Evolutionary conservation across 2,329 filamentous ascomycete genomes (phyloP).

Genomic region (Neofusicoccum sp.): DNA sequence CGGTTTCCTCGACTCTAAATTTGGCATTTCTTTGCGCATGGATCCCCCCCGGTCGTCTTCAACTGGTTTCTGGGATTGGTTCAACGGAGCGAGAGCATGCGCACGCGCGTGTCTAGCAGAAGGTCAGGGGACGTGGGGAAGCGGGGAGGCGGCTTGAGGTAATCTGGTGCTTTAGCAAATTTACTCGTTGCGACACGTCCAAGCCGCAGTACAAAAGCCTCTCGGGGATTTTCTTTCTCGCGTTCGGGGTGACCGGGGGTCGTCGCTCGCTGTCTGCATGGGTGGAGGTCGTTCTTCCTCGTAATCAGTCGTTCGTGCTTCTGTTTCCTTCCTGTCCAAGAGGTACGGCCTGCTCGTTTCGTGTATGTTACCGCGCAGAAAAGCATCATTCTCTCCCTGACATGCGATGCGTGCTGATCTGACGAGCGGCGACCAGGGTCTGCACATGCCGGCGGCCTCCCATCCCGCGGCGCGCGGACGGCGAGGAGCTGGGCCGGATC

Average conservation of each 20-base stretch:
- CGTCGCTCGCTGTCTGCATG: constrained; percentile 1
- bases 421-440: constrained; percentile 15
- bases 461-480: not conserved
- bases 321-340: not conserved
- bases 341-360: constrained; percentile 7
- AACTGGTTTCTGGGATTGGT: constrained; percentile 11
- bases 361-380: constrained; percentile 14
- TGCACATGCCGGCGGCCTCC: constrained; percentile 18
- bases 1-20: constrained; percentile 11
- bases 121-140: constrained; percentile 9
- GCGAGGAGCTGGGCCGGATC: constrained; percentile 6
- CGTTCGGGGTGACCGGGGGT: constrained; percentile 2
- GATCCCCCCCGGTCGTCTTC: constrained; percentile 6
- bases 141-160: constrained; percentile 14
- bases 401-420: constrained; percentile 20
- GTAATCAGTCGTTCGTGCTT: constrained; percentile 13
- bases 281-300: constrained; percentile 1
- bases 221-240: not conserved
- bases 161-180: constrained; percentile 19
- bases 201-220: constrained; percentile 16
- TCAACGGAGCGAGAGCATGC: not conserved
- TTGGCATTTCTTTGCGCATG: constrained; percentile 7
- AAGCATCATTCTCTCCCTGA: constrained; percentile 16
- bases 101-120: constrained; percentile 8
- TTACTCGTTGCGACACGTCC: constrained; percentile 14